Evolutionary conservation across 2,329 filamentous ascomycete species (phyloP), one percentile per base, ranked within the genome.

Genomic region (Ceratocystis harringtonii): DNA sequence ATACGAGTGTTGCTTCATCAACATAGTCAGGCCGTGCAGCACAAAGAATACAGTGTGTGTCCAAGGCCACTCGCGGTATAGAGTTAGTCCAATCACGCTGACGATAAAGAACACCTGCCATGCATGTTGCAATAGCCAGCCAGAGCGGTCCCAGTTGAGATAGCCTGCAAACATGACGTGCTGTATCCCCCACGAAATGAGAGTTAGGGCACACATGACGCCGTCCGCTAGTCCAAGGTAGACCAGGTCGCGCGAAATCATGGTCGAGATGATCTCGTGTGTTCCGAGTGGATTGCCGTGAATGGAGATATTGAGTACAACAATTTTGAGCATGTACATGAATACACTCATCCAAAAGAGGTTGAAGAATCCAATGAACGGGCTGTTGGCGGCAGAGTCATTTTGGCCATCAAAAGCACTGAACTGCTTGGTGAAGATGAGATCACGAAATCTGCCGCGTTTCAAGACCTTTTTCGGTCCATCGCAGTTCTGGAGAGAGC

Each of bases 1-100:
- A 71, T 89, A 91, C 19, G 85, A 87, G 72, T 91, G 89, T 74
- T 90, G 87, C 76, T 92, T 92, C 89, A 92, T 92, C 28, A 92
- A 72, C 79, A 91, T 87, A 2, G 88, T 83, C 65, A 92, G 76
- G 15, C 84, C 84, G 71, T 92, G 88, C 19, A 92, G 76, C 8
- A 89, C 84, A 62, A 89, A 88, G 73, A 88, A 90, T 19, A 90
- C 85, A 1, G 87, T 89, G 71, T 90, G 88, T 15, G 88, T 89
- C 89, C 89, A 92, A 1, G 88, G 86, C 89, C 88, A 92, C 62
- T 90, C 83, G 3, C 88, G 80, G 71, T 84, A 80, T 62, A 87
- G 79, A 0, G 87, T 86, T 76, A 87, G 83, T 63, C 80, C 81
- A 4, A 91, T 76, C 2, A 87, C 80, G 7, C 78, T 78, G 3